Percentiles rank a stretch among this genome's conserved stretches.
Conservation (phyloP, 1,284 basidiomycete species). For the Cryptococcus hybrid region DNA sequence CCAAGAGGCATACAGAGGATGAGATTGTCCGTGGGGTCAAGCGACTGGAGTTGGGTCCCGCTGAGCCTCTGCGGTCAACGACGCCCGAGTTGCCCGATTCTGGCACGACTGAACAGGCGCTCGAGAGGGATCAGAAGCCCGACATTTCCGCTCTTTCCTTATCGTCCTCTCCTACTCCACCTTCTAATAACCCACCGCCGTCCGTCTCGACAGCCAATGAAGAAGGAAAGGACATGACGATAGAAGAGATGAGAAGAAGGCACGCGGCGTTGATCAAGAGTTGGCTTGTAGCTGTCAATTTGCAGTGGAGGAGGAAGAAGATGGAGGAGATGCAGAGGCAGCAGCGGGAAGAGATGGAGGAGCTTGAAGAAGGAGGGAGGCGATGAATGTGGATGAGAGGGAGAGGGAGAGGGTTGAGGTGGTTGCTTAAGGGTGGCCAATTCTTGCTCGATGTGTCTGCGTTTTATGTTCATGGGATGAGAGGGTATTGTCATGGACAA, state of each 20-base stretch:
- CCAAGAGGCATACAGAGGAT: conserved; percentile 47
- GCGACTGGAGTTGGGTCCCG: conserved; percentile 41
- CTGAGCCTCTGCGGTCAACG: conserved; percentile 2
- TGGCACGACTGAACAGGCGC: too few relatives aligned
- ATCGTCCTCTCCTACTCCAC: not conserved
- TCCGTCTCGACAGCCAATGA: not conserved
- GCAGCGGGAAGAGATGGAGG: too few relatives aligned
- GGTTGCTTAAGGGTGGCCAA: too few relatives aligned
- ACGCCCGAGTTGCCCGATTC: not conserved
- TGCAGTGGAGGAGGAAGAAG: conserved; percentile 33
- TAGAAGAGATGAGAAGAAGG: conserved; percentile 25
- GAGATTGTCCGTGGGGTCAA: conserved; percentile 44
- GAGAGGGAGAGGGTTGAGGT: too few relatives aligned
- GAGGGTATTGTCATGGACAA: too few relatives aligned
- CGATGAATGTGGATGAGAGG: too few relatives aligned
- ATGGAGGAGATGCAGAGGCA: conserved; percentile 11
- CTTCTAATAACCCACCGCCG: not conserved
- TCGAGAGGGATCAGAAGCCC: not conserved
- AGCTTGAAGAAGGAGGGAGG: too few relatives aligned
- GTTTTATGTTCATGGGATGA: too few relatives aligned
- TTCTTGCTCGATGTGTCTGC: too few relatives aligned
- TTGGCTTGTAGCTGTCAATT: conserved; percentile 47
- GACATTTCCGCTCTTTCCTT: too few relatives aligned
- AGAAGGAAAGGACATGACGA: not conserved
- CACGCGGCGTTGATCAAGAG: conserved; percentile 43